A percentile compares a stretch with the other conserved stretches of the same genome.
Evolutionary conservation across 805 yeast genomes (phyloP).

Genomic region (Starmera caribaea): DNA sequence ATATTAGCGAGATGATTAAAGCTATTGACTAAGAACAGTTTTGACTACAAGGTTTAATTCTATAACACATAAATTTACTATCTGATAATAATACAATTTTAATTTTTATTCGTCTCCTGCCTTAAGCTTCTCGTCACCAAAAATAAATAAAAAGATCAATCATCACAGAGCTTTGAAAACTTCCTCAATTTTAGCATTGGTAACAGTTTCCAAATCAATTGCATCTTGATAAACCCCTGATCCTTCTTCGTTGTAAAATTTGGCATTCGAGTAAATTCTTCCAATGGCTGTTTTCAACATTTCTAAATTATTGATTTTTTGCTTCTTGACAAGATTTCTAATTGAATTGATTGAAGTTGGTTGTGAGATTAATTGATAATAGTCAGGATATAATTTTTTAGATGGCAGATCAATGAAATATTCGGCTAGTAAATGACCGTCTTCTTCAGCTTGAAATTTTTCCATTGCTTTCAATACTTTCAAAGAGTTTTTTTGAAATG

Average conservation of each 20-base stretch:
- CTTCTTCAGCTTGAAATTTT: conserved; percentile 34
- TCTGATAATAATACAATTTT: too few relatives aligned
- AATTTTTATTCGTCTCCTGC: too few relatives aligned
- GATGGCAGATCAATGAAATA: conserved; percentile 68
- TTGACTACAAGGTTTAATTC: too few relatives aligned
- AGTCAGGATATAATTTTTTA: conserved; percentile 72
- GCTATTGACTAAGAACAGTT: too few relatives aligned
- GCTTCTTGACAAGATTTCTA: conserved; percentile 42
- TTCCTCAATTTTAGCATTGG: conserved; percentile 41
- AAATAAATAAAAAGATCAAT: too few relatives aligned
- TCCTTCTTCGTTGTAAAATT: conserved; percentile 84
- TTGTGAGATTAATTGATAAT: conserved; percentile 43
- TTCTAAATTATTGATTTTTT: conserved; percentile 34
- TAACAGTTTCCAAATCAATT: conserved; percentile 55
- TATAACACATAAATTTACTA: too few relatives aligned
- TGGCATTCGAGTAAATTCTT: conserved; percentile 76
- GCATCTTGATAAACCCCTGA: conserved; percentile 83
- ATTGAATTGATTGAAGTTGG: conserved; percentile 65
- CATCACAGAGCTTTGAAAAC: conserved; percentile 3
- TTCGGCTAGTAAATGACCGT: conserved; percentile 35
- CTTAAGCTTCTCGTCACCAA: too few relatives aligned
- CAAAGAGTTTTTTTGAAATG: conserved; percentile 18
- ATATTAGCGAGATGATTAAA: too few relatives aligned
- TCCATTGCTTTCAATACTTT: conserved; percentile 34
- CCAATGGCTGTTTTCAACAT: conserved; percentile 52